Conservation (phyloP, 1,139 yeast species). For the Kazachstania sp. region DNA sequence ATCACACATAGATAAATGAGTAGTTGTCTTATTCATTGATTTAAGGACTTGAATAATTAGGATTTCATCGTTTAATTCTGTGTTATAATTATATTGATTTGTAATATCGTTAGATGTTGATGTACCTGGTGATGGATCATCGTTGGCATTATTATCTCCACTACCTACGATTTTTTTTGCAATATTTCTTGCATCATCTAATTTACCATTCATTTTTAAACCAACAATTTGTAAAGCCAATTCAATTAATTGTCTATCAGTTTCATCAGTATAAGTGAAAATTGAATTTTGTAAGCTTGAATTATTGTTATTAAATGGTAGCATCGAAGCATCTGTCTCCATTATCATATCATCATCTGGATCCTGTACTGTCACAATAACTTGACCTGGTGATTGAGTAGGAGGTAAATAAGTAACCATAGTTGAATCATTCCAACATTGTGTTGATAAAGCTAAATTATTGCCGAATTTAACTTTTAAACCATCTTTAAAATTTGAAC, state of each 20-base stretch:
- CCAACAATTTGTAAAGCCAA: conserved; percentile 92
- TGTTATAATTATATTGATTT: not conserved
- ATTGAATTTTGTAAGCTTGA: conserved; percentile 30
- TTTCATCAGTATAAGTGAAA: conserved; percentile 86
- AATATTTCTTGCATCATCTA: conserved; percentile 86
- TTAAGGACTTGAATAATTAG: conserved; percentile 57
- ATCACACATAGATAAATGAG: conserved; percentile 75
- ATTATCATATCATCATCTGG: conserved; percentile 12
- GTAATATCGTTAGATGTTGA: not conserved
- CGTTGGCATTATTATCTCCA: not conserved
- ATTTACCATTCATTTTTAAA: conserved; percentile 84
- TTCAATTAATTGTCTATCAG: conserved; percentile 86
- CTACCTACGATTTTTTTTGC: conserved; percentile 69
- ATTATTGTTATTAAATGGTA: conserved; percentile 4
- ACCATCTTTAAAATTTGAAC: conserved; percentile 79
- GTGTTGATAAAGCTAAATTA: conserved; percentile 74
- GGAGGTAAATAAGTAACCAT: conserved; percentile 92
- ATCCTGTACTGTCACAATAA: conserved; percentile 69
- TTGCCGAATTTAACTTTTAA: conserved; percentile 79
- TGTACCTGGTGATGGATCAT: not conserved
- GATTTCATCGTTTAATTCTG: conserved; percentile 41
- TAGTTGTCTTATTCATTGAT: conserved; percentile 38
- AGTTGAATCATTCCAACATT: conserved; percentile 93
- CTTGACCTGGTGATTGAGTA: conserved; percentile 81
- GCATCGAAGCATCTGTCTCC: not conserved